These are phyloP conservation scores for Cryptosporidium felis DNA, from an alignment of 169 alveolate genomes.

Conservation along the genomic window DNA sequence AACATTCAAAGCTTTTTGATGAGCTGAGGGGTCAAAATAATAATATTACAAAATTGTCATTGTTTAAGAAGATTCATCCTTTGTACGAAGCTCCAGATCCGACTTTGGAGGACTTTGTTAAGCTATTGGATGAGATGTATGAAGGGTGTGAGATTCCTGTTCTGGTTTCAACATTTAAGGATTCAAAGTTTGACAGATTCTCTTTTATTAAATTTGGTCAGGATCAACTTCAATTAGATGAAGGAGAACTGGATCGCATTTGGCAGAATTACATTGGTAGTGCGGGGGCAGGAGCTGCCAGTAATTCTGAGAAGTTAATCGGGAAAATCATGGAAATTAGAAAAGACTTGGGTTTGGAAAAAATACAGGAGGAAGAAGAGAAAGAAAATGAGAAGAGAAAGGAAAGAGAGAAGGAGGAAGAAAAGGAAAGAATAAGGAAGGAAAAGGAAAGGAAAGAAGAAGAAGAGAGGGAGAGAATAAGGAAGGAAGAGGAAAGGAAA, in stretches of 20 bases:
- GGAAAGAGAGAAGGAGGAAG: background rate
- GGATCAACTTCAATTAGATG: constrained; percentile 29
- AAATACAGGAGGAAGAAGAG: background rate
- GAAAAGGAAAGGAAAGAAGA: background rate
- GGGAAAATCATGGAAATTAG: background rate
- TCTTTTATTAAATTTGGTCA: constrained; percentile 49
- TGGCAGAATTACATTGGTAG: constrained; percentile 29
- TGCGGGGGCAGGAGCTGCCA: background rate
- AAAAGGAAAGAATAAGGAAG: background rate
- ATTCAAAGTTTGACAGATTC: background rate
- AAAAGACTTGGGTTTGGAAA: constrained; percentile 33
- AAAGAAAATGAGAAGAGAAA: background rate
- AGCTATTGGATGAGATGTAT: constrained; percentile 26
- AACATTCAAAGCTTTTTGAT: constrained; percentile 35
- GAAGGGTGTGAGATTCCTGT: constrained; percentile 55
- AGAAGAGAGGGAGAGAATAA: background rate
- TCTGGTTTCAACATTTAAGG: constrained; percentile 12
- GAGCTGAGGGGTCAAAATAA: constrained; percentile 15
- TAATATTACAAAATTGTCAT: constrained; percentile 20
- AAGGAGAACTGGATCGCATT: constrained; percentile 1
- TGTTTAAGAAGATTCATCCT: constrained; percentile 36
- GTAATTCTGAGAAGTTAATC: background rate
- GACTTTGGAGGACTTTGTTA: constrained; percentile 34
- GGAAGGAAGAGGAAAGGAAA: no score
- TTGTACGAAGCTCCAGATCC: constrained; percentile 8